Evolutionary conservation across 2,329 filamentous ascomycete genomes (phyloP).

Genomic region (Nothophoma quercina): DNA sequence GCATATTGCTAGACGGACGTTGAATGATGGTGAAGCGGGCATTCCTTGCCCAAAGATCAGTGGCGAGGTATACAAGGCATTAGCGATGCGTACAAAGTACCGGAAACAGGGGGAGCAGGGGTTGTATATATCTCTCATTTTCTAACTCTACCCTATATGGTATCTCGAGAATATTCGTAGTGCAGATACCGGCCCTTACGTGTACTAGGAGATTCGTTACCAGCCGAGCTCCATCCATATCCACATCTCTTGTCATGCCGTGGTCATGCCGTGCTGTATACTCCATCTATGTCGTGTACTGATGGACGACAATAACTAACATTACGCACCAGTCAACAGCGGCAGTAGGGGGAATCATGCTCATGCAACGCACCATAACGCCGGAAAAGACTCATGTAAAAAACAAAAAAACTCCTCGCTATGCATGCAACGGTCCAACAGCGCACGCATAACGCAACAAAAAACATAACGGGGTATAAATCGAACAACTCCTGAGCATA

Average conservation of each 20-base stretch:
- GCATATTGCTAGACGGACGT: no score
- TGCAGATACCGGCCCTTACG: neutral
- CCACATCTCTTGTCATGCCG: neutral
- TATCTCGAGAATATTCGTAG: neutral
- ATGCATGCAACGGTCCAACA: slow-evolving; percentile 34
- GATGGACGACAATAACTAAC: neutral
- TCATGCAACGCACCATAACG: neutral
- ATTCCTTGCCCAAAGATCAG: no score
- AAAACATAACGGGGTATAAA: slow-evolving; percentile 7
- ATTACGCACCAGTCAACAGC: no score
- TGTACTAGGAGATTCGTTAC: neutral
- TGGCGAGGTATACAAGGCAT: no score
- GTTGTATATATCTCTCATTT: slow-evolving; percentile 48
- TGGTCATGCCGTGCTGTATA: neutral
- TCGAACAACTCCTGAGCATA: neutral
- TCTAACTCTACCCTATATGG: slow-evolving; percentile 15
- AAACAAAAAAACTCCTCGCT: slow-evolving; percentile 34
- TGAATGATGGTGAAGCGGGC: no score
- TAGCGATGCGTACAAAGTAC: no score
- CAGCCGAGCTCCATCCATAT: neutral
- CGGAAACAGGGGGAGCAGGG: no score
- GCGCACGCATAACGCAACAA: slow-evolving; percentile 22
- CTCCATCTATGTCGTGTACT: neutral
- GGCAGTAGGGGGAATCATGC: slow-evolving; percentile 4
- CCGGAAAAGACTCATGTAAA: slow-evolving; percentile 2